These are phyloP conservation scores for Boletus smithii DNA, from an alignment of 1,284 basidiomycete species.

Conservation along the genomic window DNA sequence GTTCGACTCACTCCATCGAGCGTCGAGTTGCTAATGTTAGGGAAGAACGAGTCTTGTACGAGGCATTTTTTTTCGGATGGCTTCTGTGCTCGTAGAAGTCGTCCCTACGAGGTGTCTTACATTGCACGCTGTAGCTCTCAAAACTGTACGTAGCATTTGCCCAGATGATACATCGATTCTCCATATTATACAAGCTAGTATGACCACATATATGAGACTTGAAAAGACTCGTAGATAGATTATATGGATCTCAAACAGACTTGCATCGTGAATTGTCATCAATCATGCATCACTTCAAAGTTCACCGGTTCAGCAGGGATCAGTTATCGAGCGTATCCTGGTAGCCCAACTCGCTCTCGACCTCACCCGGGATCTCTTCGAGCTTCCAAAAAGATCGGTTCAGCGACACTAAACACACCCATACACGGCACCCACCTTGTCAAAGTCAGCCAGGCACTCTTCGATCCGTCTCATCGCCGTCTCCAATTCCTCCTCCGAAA, in stretches of 20 bases:
- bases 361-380: constrained; percentile 70
- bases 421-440: constrained; percentile 53
- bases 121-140: no score
- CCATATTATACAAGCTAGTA: constrained; percentile 14
- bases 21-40: constrained; percentile 45
- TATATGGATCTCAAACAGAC: not conserved
- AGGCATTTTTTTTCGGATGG: constrained; percentile 52
- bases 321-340: constrained; percentile 41
- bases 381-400: constrained; percentile 40
- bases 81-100: constrained; percentile 35
- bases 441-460: constrained; percentile 77
- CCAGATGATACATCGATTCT: constrained; percentile 2
- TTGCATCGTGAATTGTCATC: not conserved
- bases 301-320: not conserved
- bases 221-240: no score
- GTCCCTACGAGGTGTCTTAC: constrained; percentile 58
- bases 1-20: constrained; percentile 37
- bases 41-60: constrained; percentile 36
- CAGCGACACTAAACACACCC: not conserved
- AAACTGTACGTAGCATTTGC: no score
- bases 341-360: constrained; percentile 54
- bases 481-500: constrained; percentile 79
- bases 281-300: not conserved
- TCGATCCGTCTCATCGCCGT: constrained; percentile 77
- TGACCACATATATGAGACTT: constrained; percentile 2